Evolutionary conservation across 2,329 filamentous ascomycete genomes (phyloP).

Genomic region (Ophiocordyceps camponoti-leonardi): DNA sequence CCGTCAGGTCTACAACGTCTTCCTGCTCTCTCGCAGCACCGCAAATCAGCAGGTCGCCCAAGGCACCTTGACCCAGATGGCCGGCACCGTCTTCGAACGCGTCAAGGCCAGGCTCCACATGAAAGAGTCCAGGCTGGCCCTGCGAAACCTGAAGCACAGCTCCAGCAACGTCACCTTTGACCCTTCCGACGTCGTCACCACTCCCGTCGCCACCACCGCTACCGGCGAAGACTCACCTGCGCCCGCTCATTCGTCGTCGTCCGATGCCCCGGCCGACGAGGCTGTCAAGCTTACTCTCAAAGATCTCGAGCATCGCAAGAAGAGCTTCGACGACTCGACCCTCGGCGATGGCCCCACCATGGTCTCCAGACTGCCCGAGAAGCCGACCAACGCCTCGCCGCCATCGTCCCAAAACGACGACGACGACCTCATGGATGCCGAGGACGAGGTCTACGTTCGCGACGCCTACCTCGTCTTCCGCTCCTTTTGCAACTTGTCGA

Average conservation of each 20-base stretch:
- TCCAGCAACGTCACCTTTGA: slow-evolving; percentile 35
- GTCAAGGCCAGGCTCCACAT: slow-evolving; percentile 74
- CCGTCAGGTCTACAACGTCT: slow-evolving; percentile 97
- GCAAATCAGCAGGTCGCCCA: slow-evolving; percentile 95
- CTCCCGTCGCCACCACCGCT: slow-evolving; percentile 16
- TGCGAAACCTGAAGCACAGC: slow-evolving; percentile 32
- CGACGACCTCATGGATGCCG: slow-evolving; percentile 44
- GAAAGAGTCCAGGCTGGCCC: slow-evolving; percentile 60
- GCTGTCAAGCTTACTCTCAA: slow-evolving; percentile 45
- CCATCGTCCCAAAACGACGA: slow-evolving; percentile 35
- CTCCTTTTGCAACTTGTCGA: slow-evolving; percentile 94
- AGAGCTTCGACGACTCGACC: slow-evolving; percentile 52
- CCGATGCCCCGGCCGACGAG: slow-evolving; percentile 15
- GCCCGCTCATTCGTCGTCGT: slow-evolving; percentile 10
- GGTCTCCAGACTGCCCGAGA: slow-evolving; percentile 42
- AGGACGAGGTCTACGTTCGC: slow-evolving; percentile 93
- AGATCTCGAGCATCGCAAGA: slow-evolving; percentile 50
- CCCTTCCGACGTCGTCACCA: slow-evolving; percentile 20
- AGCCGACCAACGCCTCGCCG: slow-evolving; percentile 21
- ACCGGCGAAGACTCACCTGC: slow-evolving; percentile 19
- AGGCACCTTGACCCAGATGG: slow-evolving; percentile 94
- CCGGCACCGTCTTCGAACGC: slow-evolving; percentile 91
- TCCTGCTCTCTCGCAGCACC: slow-evolving; percentile 82
- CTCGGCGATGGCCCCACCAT: slow-evolving; percentile 50
- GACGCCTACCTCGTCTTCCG: slow-evolving; percentile 95